These are phyloP conservation scores for Candida methanosorbosa DNA, from an alignment of 805 yeast species.

Conservation along the genomic window DNA sequence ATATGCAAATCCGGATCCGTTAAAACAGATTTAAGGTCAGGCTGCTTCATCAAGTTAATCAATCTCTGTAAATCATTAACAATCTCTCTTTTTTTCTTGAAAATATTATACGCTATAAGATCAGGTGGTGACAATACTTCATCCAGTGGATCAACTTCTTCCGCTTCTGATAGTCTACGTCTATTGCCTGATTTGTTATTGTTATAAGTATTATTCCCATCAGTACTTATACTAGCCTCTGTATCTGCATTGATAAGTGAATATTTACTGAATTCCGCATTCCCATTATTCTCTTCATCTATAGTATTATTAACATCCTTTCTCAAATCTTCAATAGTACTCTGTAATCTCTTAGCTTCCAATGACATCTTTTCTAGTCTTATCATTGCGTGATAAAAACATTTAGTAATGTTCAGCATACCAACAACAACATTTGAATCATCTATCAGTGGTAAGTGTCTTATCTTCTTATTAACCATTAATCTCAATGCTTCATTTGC, in stretches of 20 bases:
- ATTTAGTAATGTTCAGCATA: conserved; percentile 35
- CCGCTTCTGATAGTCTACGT: no score
- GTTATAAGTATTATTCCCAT: background rate
- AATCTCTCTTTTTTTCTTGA: conserved; percentile 17
- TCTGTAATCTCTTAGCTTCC: conserved; percentile 26
- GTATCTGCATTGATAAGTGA: background rate
- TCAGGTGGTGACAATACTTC: conserved; percentile 12
- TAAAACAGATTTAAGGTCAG: conserved; percentile 25
- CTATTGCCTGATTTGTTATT: background rate
- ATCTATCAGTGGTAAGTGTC: conserved; percentile 35
- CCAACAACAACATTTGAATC: conserved; percentile 29
- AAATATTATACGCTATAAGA: conserved; percentile 17
- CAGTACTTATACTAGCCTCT: background rate
- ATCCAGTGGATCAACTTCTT: conserved; percentile 10
- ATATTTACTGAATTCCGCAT: background rate
- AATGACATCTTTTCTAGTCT: conserved; percentile 30
- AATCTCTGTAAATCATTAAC: conserved; percentile 26
- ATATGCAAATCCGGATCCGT: conserved; percentile 16
- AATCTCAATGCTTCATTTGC: conserved; percentile 32
- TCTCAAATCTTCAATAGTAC: conserved; percentile 20
- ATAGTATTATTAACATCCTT: conserved; percentile 3
- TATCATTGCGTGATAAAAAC: conserved; percentile 38
- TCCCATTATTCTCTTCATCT: background rate
- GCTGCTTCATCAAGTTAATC: conserved; percentile 32
- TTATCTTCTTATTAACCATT: conserved; percentile 32